A percentile compares a stretch with the other conserved stretches of the same genome.
Conservation (phyloP, 169 alveolate species). For the Amoebophrya sp. region DNA sequence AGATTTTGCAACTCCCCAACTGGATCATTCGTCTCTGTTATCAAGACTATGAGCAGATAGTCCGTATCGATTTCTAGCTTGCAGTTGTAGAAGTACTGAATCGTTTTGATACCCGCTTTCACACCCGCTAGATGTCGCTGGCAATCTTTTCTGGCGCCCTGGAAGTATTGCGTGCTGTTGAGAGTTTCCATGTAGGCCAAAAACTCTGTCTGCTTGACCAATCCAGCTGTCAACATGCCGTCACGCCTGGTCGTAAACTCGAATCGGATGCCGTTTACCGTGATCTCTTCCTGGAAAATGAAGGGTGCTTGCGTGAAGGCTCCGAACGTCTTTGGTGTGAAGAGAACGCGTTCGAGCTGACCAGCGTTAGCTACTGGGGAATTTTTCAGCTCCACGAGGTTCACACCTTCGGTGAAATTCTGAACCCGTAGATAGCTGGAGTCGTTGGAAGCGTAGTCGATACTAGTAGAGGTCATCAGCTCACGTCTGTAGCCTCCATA, state of each 20-base stretch:
- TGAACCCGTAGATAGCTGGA: not conserved
- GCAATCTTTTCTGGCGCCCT: constrained; percentile 3
- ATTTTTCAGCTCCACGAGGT: not conserved
- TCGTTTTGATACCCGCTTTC: not conserved
- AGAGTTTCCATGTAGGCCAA: not conserved
- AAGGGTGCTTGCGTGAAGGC: not conserved
- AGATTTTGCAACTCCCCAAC: not conserved
- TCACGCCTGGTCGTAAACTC: not conserved
- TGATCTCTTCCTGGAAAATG: not conserved
- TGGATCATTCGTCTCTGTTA: not conserved
- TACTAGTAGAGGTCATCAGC: too few relatives aligned
- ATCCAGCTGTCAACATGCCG: constrained; percentile 2
- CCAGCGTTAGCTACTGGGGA: not conserved
- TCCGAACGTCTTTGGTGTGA: not conserved
- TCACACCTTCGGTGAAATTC: not conserved
- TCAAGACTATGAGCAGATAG: not conserved
- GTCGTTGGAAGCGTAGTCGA: too few relatives aligned
- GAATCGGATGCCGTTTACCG: constrained; percentile 15
- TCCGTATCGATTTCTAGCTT: not conserved
- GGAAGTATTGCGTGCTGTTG: not conserved
- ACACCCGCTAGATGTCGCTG: not conserved
- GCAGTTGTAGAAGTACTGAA: constrained; percentile 11
- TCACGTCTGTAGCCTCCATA: too few relatives aligned
- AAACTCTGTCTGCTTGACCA: not conserved
- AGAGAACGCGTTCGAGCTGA: not conserved